Evolutionary conservation across 164 flowering plant genomes (phyloP).

Genomic region (Stephania yunnanensis): DNA sequence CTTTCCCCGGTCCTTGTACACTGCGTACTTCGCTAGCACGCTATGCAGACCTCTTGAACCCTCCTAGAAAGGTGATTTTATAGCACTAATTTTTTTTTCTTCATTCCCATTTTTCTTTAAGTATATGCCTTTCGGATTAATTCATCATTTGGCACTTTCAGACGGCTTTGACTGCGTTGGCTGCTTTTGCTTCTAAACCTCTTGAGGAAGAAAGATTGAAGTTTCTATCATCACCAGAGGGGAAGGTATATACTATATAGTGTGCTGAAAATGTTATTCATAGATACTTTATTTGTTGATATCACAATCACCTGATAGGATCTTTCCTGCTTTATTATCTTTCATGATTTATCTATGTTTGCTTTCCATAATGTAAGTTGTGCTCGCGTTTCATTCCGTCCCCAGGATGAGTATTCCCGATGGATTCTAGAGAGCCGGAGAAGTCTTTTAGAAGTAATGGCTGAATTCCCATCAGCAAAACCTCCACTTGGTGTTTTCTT

Average conservation of each 20-base stretch:
- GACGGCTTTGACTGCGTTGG: slow-evolving; percentile 69
- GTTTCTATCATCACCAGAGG: slow-evolving; percentile 63
- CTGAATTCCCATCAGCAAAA: slow-evolving; percentile 86
- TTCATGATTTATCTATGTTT: not conserved
- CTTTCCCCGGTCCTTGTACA: slow-evolving; percentile 81
- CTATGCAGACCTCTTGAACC: slow-evolving; percentile 77
- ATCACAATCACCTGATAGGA: not conserved
- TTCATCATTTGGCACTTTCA: slow-evolving; percentile 18
- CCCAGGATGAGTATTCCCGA: slow-evolving; percentile 77
- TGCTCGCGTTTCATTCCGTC: not conserved
- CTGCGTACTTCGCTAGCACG: slow-evolving; percentile 57
- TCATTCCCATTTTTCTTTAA: not conserved
- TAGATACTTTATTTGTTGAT: not conserved
- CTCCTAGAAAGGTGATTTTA: slow-evolving; percentile 69
- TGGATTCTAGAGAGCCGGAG: slow-evolving; percentile 84
- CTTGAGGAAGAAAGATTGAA: slow-evolving; percentile 64
- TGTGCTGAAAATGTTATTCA: not conserved
- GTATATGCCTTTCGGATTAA: not conserved
- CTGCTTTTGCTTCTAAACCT: slow-evolving; percentile 73
- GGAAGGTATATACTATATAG: slow-evolving; percentile 72
- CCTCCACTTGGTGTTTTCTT: slow-evolving; percentile 94
- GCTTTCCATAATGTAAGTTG: not conserved
- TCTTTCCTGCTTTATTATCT: slow-evolving; percentile 3
- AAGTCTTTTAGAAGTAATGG: slow-evolving; percentile 90
- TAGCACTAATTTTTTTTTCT: not conserved